A percentile compares a stretch with the other conserved stretches of the same genome.
phyloP scores from a whole-genome alignment of 495 filamentous ascomycete species.

The Gamarada debralockiae region DNA sequence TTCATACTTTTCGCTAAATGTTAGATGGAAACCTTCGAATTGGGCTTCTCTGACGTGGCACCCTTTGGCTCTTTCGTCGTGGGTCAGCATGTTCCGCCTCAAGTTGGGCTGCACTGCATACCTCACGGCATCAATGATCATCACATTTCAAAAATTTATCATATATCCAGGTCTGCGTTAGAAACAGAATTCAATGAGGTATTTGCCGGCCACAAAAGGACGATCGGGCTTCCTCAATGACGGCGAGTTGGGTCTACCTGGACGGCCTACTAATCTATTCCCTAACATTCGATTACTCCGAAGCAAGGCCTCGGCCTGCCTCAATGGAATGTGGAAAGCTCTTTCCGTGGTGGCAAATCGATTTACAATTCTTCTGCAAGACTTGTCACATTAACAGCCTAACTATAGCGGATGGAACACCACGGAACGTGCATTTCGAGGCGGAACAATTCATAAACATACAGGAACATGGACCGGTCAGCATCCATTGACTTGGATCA shows the following conservation, averaged over 20 bases:
- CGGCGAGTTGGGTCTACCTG: not conserved
- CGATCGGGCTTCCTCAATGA: not conserved
- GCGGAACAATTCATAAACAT: conserved; percentile 1
- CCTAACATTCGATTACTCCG: conserved; percentile 8
- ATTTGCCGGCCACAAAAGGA: not conserved
- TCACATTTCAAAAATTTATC: conserved; percentile 18
- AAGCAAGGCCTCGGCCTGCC: not conserved
- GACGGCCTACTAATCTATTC: conserved; percentile 5
- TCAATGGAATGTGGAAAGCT: not conserved
- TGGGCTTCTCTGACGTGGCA: conserved; percentile 22
- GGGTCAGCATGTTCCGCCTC: conserved; percentile 15
- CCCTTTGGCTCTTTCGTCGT: conserved; percentile 18
- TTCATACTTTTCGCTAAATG: not conserved
- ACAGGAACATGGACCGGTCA: not conserved
- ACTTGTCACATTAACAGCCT: no score
- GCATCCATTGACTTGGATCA: conserved; percentile 20
- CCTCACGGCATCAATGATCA: conserved; percentile 16
- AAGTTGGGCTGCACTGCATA: conserved; percentile 18
- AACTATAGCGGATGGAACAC: not conserved
- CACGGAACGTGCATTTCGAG: no score
- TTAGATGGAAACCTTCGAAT: conserved; percentile 21
- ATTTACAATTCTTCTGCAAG: not conserved
- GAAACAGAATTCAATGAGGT: no score
- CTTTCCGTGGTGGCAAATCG: conserved; percentile 15
- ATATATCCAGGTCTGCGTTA: conserved; percentile 6